These are phyloP conservation scores for Lentinula boryana DNA, from an alignment of 768 basidiomycete species.

Conservation along the genomic window DNA sequence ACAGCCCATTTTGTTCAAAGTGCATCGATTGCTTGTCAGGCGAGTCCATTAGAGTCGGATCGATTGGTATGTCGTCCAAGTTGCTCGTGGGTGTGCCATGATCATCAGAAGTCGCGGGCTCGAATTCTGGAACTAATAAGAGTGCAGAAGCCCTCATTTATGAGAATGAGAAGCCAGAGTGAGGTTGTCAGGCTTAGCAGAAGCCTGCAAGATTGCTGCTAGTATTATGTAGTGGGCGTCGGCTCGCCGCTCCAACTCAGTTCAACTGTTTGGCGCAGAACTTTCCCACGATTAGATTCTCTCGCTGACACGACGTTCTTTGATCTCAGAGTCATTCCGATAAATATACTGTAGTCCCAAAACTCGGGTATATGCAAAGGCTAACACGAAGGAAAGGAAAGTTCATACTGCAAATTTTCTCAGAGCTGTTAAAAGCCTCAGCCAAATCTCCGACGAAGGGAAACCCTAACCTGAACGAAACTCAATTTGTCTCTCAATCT, in stretches of 20 bases:
- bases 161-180: background rate
- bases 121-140: background rate
- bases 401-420: no score
- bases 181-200: background rate
- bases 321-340: no score
- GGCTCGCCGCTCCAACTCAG: background rate
- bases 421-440: no score
- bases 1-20: slow-evolving; percentile 16
- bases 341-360: no score
- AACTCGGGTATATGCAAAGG: no score
- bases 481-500: background rate
- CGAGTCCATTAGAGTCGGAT: slow-evolving; percentile 60
- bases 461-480: background rate
- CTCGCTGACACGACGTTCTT: no score
- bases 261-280: background rate
- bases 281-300: background rate
- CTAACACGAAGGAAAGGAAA: no score
- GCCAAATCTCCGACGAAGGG: no score
- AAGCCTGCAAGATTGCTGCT: background rate
- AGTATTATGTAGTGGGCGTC: background rate
- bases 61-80: slow-evolving; percentile 70
- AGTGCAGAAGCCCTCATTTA: background rate
- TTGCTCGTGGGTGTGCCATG: slow-evolving; percentile 14
- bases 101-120: background rate
- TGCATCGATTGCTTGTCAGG: slow-evolving; percentile 51